Evolutionary conservation across 176 grass and related monocot species (phyloP).

Genomic region (Saccharum spontaneum): DNA sequence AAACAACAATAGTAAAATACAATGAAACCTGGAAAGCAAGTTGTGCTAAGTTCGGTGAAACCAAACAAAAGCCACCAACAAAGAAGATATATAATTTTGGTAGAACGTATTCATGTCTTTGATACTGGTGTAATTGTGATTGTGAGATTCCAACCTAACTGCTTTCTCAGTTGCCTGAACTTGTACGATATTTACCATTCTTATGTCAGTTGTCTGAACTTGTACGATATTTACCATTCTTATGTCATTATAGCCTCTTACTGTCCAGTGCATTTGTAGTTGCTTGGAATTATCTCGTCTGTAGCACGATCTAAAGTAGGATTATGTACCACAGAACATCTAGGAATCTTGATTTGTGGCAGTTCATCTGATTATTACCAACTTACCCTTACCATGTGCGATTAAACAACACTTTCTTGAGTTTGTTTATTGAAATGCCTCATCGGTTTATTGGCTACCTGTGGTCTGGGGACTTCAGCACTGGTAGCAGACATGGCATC

Average conservation of each 20-base stretch:
- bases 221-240: background rate
- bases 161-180: background rate
- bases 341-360: background rate
- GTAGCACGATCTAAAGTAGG: background rate
- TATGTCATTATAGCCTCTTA: background rate
- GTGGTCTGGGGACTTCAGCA: background rate
- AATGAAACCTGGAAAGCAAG: background rate
- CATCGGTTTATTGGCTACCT: background rate
- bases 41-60: background rate
- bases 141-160: constrained; percentile 3
- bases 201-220: background rate
- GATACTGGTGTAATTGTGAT: background rate
- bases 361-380: background rate
- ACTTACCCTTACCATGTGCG: background rate
- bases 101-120: background rate
- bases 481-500: background rate
- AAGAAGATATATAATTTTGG: background rate
- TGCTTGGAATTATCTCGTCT: background rate
- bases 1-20: background rate
- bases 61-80: background rate
- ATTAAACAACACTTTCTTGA: background rate
- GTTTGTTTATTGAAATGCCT: background rate
- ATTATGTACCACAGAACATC: background rate
- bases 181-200: background rate
- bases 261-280: background rate